Evolutionary conservation across 2,329 filamentous ascomycete species (phyloP).

Genomic region (Trichoderma sp.): DNA sequence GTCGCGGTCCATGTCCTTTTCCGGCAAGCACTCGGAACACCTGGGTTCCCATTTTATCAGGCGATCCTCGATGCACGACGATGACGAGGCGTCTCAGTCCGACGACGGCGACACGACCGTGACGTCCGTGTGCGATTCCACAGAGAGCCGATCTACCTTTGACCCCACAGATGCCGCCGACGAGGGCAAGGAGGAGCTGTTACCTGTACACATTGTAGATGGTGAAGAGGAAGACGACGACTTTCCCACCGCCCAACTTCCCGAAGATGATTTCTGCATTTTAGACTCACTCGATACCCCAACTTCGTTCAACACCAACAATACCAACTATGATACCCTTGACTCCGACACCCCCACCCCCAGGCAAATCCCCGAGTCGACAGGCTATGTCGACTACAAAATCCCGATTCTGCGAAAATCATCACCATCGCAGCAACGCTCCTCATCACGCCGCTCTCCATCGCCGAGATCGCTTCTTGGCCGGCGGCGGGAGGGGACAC

Average conservation of each 20-base stretch:
- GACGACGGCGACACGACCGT: conserved; percentile 49
- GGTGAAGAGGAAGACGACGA: conserved; percentile 40
- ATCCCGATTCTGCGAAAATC: conserved; percentile 39
- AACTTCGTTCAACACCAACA: conserved; percentile 31
- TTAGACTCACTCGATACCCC: conserved; percentile 40
- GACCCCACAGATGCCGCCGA: conserved; percentile 39
- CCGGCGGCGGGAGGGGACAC: conserved; percentile 35
- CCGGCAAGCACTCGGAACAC: conserved; percentile 51
- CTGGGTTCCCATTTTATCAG: conserved; percentile 41
- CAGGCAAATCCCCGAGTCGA: conserved; percentile 38
- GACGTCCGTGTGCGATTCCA: conserved; percentile 51
- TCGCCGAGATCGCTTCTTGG: conserved; percentile 42
- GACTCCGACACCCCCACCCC: conserved; percentile 51
- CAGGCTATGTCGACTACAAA: conserved; percentile 45
- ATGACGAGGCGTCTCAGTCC: conserved; percentile 51
- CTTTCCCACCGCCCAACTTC: conserved; percentile 45
- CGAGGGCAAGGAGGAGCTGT: conserved; percentile 35
- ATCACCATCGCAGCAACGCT: conserved; percentile 41
- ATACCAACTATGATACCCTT: conserved; percentile 40
- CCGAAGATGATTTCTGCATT: conserved; percentile 41
- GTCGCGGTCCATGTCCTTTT: conserved; percentile 55
- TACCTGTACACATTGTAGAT: conserved; percentile 39
- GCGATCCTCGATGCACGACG: conserved; percentile 40
- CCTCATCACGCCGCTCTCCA: conserved; percentile 36
- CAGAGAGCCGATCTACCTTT: conserved; percentile 44